Percentiles rank a stretch among this genome's conserved stretches.
These are phyloP conservation scores for Viola odorata DNA, from an alignment of 345 rosid genomes.

Conservation along the genomic window DNA sequence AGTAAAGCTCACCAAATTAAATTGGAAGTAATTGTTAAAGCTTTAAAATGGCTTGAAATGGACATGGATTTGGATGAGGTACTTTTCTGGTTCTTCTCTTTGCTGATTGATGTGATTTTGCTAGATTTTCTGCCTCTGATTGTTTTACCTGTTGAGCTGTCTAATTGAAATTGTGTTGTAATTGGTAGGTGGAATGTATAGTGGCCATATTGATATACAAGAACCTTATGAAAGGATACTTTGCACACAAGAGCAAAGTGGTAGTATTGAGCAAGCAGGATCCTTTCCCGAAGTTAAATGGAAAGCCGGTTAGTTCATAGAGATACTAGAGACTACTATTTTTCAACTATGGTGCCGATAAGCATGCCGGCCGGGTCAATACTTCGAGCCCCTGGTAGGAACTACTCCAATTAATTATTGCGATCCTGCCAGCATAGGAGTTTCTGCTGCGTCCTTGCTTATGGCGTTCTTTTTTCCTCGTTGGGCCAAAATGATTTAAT, in stretches of 20 bases:
- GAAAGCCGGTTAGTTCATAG: constrained; percentile 74
- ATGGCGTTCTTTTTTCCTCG: too few relatives aligned
- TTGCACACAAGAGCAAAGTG: constrained; percentile 93
- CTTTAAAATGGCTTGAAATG: constrained; percentile 85
- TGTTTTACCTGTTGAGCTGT: not conserved
- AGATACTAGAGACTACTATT: not conserved
- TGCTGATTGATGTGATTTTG: not conserved
- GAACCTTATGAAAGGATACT: constrained; percentile 83
- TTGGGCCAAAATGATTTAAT: too few relatives aligned
- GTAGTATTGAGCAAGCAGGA: constrained; percentile 96
- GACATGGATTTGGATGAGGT: constrained; percentile 98
- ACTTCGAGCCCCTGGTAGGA: too few relatives aligned
- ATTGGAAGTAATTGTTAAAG: constrained; percentile 81
- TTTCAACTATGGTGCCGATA: too few relatives aligned
- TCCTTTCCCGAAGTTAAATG: constrained; percentile 79
- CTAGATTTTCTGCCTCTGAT: not conserved
- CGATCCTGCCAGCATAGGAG: too few relatives aligned
- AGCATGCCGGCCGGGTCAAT: too few relatives aligned
- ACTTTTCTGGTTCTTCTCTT: not conserved
- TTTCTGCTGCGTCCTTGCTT: too few relatives aligned
- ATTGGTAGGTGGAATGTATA: constrained; percentile 79
- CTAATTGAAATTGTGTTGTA: constrained; percentile 1
- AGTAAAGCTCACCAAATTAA: constrained; percentile 94
- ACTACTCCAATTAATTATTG: too few relatives aligned
- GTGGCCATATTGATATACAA: constrained; percentile 82